Base-by-base conservation (phyloP, 2,329 filamentous ascomycete species). In the Colletotrichum cordylinicola region DNA sequence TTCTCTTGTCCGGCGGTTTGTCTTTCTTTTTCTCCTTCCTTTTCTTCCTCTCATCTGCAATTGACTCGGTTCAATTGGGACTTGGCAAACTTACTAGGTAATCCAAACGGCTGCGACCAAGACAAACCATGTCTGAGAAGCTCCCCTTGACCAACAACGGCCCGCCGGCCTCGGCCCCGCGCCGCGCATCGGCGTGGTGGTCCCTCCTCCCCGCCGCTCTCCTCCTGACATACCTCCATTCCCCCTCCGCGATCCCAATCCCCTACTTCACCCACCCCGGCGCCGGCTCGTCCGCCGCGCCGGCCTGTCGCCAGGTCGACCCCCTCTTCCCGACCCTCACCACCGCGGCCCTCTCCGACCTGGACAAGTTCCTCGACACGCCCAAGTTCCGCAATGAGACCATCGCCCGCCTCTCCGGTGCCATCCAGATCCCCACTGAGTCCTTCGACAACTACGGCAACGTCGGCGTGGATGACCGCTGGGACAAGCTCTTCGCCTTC, bases 401-500 rank as follows among this genome's bases (percentile, higher is more conserved):
- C 16, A 75, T 84, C 43, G 72, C 76, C 64, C 82, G 81, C 68
- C 60, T 91, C 74, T 81, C 88, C 16, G 84, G 85, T 5, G 85
- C 88, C 27, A 85, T 93, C 35, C 86, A 88, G 78, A 86, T 92
- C 31, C 89, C 90, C 1, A 91, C 90, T 2, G 84, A 90, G 64
- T 88, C 88, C 1, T 91, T 87, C 70, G 90, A 92, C 78, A 87
- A 91, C 76, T 83, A 92, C 77, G 89, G 89, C 6, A 82, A 84
- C 0, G 83, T 93, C 18, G 90, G 88, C 35, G 83, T 87, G 56
- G 92, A 94, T 79, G 82, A 87, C 58, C 86, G 90, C 67, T 94
- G 92, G 88, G 87, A 90, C 3, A 86, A 90, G 12, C 90, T 94
- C 78, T 86, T 87, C 60, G 83, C 88, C 4, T 88, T 94, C 69